phyloP scores from a whole-genome alignment of 2,329 filamentous ascomycete species.

The Grosmannia serpens region DNA sequence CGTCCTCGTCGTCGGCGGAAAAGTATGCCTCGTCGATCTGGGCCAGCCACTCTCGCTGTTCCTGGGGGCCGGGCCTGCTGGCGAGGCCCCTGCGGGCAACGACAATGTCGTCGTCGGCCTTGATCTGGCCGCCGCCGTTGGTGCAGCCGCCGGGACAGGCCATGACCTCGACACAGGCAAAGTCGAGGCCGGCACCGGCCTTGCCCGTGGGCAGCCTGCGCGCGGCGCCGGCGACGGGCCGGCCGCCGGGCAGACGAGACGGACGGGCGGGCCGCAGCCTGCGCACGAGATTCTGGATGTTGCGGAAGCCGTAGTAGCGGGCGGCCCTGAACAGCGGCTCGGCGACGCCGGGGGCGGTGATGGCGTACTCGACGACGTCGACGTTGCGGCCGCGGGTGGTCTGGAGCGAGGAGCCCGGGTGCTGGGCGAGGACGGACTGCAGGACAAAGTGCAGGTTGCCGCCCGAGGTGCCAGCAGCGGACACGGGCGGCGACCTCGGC shows the following conservation, averaged over 20 bases:
- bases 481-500: constrained; percentile 26
- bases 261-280: constrained; percentile 69
- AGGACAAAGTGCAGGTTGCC: constrained; percentile 83
- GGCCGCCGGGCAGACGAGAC: constrained; percentile 71
- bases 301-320: constrained; percentile 93
- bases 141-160: constrained; percentile 98
- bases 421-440: constrained; percentile 55
- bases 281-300: constrained; percentile 96
- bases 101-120: constrained; percentile 65
- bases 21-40: constrained; percentile 85
- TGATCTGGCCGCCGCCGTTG: constrained; percentile 93
- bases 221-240: constrained; percentile 42
- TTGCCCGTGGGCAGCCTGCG: constrained; percentile 23
- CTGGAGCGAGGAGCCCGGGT: constrained; percentile 62
- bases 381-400: constrained; percentile 70
- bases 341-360: constrained; percentile 41
- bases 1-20: constrained; percentile 47
- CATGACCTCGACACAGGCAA: constrained; percentile 97
- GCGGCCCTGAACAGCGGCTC: constrained; percentile 64
- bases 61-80: constrained; percentile 55
- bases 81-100: constrained; percentile 34
- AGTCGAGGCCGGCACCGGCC: constrained; percentile 43
- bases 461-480: constrained; percentile 66
- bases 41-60: constrained; percentile 77
- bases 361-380: constrained; percentile 78